Conservation (phyloP, 1,139 yeast species). For the Yamadazyma atmosphaerica region DNA sequence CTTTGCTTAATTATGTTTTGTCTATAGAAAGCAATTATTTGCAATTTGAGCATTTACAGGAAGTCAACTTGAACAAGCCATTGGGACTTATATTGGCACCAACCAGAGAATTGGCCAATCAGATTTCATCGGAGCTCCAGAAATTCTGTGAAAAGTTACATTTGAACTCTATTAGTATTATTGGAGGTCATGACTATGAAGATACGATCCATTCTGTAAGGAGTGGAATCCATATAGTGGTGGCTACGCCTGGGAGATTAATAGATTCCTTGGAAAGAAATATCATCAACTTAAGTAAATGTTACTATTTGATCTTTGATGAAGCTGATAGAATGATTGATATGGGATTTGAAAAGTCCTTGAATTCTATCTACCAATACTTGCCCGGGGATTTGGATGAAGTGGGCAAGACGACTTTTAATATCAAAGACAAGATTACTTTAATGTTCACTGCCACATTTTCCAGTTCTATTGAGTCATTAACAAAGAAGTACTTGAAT, state of each 20-base stretch:
- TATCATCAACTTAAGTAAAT: slow-evolving; percentile 56
- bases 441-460: slow-evolving; percentile 96
- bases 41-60: slow-evolving; percentile 33
- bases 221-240: slow-evolving; percentile 75
- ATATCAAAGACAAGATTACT: slow-evolving; percentile 41
- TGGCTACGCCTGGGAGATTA: slow-evolving; percentile 93
- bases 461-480: slow-evolving; percentile 67
- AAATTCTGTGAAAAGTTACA: slow-evolving; percentile 47
- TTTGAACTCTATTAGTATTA: slow-evolving; percentile 62
- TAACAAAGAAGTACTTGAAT: slow-evolving; percentile 61
- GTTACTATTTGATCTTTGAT: slow-evolving; percentile 76
- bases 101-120: slow-evolving; percentile 90
- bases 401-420: slow-evolving; percentile 28
- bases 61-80: slow-evolving; percentile 32
- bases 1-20: slow-evolving; percentile 61
- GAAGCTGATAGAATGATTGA: slow-evolving; percentile 97
- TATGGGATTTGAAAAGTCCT: slow-evolving; percentile 86
- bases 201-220: slow-evolving; percentile 63
- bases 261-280: slow-evolving; percentile 76
- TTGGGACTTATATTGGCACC: slow-evolving; percentile 81
- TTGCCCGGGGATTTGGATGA: slow-evolving; percentile 36
- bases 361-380: slow-evolving; percentile 54
- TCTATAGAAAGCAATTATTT: slow-evolving; percentile 36
- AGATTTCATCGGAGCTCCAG: slow-evolving; percentile 67
- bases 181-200: slow-evolving; percentile 88